Base-by-base conservation (phyloP, 768 basidiomycete species). In the Russula lepida region DNA sequence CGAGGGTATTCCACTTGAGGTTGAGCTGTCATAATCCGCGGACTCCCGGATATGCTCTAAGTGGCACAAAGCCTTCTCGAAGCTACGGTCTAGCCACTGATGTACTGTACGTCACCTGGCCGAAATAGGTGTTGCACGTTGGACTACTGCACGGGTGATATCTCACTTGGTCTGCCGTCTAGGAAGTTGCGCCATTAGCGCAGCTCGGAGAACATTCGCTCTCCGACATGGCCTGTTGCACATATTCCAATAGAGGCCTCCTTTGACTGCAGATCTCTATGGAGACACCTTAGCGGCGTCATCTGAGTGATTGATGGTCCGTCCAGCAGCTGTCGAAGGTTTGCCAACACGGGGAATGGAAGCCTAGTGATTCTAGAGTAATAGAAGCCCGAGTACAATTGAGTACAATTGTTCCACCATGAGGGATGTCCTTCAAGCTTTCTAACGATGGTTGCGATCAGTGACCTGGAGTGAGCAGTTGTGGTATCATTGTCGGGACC, bases 31-130 rank as follows among this genome's bases (percentile, higher is more conserved):
- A 15, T 43, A 12, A 30, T 39, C 62, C 62, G 62, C 62, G 62
- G 62, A 58, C 57, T 43, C 52, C 62, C 56, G 57, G 56, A 54
- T 4, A 48, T 49, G 46, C 46, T 63, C 39, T 30, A 53, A 57
- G 39, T 53, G 44, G 50, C 41, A 61, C 27, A 21, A 30, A 28
- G 13, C 28, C 46, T 58, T 58, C 51, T 58, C 52, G 62, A 58
- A 54, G 37, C 56, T 35, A n/a, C 19, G 32, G 49, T 50, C 60
- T 51, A 43, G 62, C 28, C 52, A 23, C 33, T 54, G 46, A 49
- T 49, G 25, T 48, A 25, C 28, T 23, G 19, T 63, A 41, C 37
- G 51, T 58, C 44, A 23, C 33, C 35, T 43, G 44, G 51, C 33
- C 25, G 47, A 37, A 53, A 58, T 50, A n/a, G 12, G 46, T 37